Percentiles rank a stretch among this genome's conserved stretches.
Conservation (phyloP, 1,284 basidiomycete genomes). For the Ganoderma lingzhi region DNA sequence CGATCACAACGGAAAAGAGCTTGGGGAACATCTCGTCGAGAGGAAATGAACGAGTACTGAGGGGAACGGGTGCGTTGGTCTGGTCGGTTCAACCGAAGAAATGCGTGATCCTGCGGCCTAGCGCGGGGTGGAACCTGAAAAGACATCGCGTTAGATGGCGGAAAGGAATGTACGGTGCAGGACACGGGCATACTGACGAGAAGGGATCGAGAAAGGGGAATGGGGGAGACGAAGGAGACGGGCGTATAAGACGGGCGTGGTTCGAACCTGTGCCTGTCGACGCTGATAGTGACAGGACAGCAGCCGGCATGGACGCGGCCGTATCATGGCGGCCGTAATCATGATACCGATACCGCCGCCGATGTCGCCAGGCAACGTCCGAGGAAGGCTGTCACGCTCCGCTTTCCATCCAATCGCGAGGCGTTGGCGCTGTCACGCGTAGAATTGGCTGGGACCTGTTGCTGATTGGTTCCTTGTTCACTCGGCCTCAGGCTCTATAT, state of each 20-base stretch:
- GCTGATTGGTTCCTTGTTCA: slow-evolving; percentile 9
- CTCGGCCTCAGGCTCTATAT: too few species aligned
- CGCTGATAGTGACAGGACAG: slow-evolving; percentile 4
- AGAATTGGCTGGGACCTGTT: slow-evolving; percentile 6
- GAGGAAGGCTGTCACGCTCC: slow-evolving; percentile 20
- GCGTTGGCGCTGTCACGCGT: background rate
- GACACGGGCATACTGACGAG: slow-evolving; percentile 40
- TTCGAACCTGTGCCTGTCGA: slow-evolving; percentile 24
- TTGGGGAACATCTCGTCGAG: slow-evolving; percentile 53
- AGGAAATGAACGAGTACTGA: slow-evolving; percentile 32
- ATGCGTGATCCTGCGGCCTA: slow-evolving; percentile 50
- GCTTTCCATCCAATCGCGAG: slow-evolving; percentile 28
- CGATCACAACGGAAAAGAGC: slow-evolving; percentile 50
- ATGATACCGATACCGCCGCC: slow-evolving; percentile 16
- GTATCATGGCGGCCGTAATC: slow-evolving; percentile 19
- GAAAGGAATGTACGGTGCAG: background rate
- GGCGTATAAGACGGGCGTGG: slow-evolving; percentile 35
- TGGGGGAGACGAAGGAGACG: slow-evolving; percentile 32
- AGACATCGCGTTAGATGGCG: background rate
- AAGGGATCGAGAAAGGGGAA: slow-evolving; percentile 45
- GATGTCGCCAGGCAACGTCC: slow-evolving; percentile 28
- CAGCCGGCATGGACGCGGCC: slow-evolving; percentile 16
- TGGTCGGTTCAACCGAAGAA: slow-evolving; percentile 42
- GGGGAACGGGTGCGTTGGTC: slow-evolving; percentile 30
- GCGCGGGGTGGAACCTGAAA: slow-evolving; percentile 40